Conservation (phyloP, 2,329 filamentous ascomycete genomes). For the Colletotrichum spinosum region DNA sequence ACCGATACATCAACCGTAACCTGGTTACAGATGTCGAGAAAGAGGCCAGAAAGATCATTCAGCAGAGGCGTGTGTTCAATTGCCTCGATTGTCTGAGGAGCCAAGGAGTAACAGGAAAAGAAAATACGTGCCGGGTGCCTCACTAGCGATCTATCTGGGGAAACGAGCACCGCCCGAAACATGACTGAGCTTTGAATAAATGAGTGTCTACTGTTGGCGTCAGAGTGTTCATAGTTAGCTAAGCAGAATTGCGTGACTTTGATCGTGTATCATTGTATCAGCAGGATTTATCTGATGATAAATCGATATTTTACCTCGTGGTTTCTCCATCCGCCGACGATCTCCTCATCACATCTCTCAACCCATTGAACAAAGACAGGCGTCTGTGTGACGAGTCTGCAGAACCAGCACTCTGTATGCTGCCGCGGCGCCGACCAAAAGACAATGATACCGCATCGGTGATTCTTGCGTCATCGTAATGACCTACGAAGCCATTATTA, state of each 20-base stretch:
- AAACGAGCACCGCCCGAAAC: not conserved
- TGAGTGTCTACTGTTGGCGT: not conserved
- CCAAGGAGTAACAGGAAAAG: not conserved
- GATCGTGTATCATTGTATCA: too few species aligned
- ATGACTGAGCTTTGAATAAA: not conserved
- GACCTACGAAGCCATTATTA: not conserved
- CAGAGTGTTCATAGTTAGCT: too few species aligned
- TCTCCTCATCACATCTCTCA: constrained; percentile 8
- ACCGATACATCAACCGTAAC: constrained; percentile 17
- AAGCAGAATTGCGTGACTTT: too few species aligned
- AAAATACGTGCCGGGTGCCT: constrained; percentile 3
- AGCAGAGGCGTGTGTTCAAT: constrained; percentile 30
- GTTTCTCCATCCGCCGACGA: not conserved
- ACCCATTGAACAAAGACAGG: constrained; percentile 1
- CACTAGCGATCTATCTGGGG: not conserved
- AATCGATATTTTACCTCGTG: too few species aligned
- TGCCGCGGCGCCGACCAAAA: constrained; percentile 7
- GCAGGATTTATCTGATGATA: too few species aligned
- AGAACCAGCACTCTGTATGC: constrained; percentile 16
- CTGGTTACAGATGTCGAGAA: constrained; percentile 19
- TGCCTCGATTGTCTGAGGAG: constrained; percentile 38
- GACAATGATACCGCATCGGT: not conserved
- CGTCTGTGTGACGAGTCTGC: not conserved
- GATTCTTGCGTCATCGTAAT: constrained; percentile 14
- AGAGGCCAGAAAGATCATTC: constrained; percentile 30